Evolutionary conservation across 2,329 filamentous ascomycete species (phyloP).

Genomic region (Allantophomopsis cytisporea): DNA sequence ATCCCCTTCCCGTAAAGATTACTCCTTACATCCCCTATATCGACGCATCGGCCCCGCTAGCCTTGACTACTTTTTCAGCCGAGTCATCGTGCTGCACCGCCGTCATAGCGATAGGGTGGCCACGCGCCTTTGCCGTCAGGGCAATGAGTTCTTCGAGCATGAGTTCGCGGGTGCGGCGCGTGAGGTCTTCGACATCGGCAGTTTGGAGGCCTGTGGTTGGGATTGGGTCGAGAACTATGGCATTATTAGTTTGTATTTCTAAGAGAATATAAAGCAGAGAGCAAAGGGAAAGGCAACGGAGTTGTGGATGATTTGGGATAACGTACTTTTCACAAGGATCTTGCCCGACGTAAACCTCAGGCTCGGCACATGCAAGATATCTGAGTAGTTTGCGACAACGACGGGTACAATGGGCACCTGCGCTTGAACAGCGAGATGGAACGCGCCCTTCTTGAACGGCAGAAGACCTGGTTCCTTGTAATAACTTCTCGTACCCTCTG

Average conservation of each 20-base stretch:
- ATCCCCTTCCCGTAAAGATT: no score
- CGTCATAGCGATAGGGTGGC: constrained; percentile 18
- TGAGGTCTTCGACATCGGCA: constrained; percentile 65
- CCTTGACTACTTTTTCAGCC: constrained; percentile 12
- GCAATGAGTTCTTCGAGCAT: constrained; percentile 58
- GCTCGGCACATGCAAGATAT: constrained; percentile 52
- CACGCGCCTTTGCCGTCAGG: constrained; percentile 37
- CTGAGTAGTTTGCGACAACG: constrained; percentile 67
- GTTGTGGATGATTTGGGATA: not conserved
- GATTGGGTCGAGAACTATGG: constrained; percentile 65
- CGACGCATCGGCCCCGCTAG: constrained; percentile 12
- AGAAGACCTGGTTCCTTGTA: constrained; percentile 66
- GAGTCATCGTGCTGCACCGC: constrained; percentile 4
- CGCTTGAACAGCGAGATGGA: constrained; percentile 89
- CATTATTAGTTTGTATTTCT: no score
- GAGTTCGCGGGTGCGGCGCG: constrained; percentile 51
- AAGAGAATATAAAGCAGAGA: no score
- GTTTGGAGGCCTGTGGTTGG: constrained; percentile 58
- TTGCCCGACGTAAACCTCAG: constrained; percentile 52
- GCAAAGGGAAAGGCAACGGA: not conserved
- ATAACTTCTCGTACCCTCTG: constrained; percentile 89
- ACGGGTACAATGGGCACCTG: constrained; percentile 86
- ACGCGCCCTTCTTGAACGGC: constrained; percentile 98
- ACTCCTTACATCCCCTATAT: not conserved
- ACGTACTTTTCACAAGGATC: constrained; percentile 63